These are phyloP conservation scores for Rhizopus arrhizus DNA, from an alignment of 371 early-diverging fungal species.

Conservation along the genomic window DNA sequence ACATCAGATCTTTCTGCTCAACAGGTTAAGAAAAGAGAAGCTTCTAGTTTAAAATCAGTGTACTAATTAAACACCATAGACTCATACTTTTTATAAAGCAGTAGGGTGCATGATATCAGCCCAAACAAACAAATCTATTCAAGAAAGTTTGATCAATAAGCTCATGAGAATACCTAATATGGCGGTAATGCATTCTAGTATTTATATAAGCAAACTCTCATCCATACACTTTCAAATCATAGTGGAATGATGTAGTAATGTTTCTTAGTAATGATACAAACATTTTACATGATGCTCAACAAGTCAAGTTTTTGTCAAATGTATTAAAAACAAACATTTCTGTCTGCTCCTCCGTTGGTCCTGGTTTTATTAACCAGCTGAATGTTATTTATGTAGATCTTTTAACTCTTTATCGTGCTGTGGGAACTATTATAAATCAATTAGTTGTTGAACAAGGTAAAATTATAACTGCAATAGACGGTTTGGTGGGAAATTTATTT, in stretches of 20 bases:
- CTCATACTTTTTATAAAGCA: constrained; percentile 95
- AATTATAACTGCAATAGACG: constrained; percentile 88
- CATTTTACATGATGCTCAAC: constrained; percentile 75
- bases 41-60: constrained; percentile 46
- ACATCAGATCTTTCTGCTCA: constrained; percentile 89
- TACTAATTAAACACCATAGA: neutral
- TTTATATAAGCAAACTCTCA: constrained; percentile 58
- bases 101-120: constrained; percentile 95
- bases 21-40: constrained; percentile 78
- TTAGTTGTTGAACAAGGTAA: constrained; percentile 83
- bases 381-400: constrained; percentile 87
- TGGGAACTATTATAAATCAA: constrained; percentile 82
- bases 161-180: constrained; percentile 90
- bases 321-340: constrained; percentile 93
- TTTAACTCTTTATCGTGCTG: constrained; percentile 85
- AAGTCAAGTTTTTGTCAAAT: constrained; percentile 85
- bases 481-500: constrained; percentile 91
- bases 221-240: constrained; percentile 68
- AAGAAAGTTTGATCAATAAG: constrained; percentile 79
- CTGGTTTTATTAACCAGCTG: constrained; percentile 83
- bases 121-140: constrained; percentile 71
- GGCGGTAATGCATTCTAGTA: constrained; percentile 51
- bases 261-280: constrained; percentile 77
- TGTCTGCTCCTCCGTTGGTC: constrained; percentile 87
- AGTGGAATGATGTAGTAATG: neutral